phyloP scores from a whole-genome alignment of 1,284 basidiomycete species.

The Trametes versicolor region DNA sequence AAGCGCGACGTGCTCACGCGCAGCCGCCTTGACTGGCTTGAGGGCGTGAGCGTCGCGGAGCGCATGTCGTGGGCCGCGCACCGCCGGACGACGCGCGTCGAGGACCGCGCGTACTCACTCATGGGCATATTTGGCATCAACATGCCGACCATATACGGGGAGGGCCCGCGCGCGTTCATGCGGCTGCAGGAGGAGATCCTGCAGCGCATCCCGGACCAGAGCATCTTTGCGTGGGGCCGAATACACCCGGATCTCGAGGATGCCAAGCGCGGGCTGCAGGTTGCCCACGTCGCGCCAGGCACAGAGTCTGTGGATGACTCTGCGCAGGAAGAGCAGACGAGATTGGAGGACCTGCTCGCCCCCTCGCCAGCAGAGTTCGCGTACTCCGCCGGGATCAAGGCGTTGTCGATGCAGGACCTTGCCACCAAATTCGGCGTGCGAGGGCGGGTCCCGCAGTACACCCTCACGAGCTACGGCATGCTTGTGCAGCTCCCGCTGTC shows the following conservation, averaged over 20 bases:
- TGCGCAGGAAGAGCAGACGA: background rate
- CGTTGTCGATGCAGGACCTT: background rate
- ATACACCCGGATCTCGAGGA: background rate
- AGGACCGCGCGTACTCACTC: conserved; percentile 1
- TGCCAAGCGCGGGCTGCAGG: background rate
- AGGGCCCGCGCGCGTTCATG: conserved; percentile 14
- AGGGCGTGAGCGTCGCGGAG: conserved; percentile 18
- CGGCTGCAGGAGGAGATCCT: conserved; percentile 24
- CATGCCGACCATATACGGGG: conserved; percentile 9
- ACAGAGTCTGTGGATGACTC: background rate
- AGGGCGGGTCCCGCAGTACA: conserved; percentile 5
- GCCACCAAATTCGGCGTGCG: background rate
- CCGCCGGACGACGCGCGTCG: conserved; percentile 8
- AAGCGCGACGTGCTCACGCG: conserved; percentile 7
- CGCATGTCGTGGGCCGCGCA: conserved; percentile 21
- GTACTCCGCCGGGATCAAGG: background rate
- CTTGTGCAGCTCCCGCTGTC: background rate
- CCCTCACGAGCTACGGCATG: conserved; percentile 9
- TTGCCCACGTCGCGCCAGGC: background rate
- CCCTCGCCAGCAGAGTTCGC: conserved; percentile 6
- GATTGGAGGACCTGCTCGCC: background rate
- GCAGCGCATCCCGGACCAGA: conserved; percentile 19
- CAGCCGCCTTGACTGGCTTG: background rate
- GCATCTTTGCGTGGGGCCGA: conserved; percentile 16
- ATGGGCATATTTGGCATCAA: conserved; percentile 1